phyloP scores from a whole-genome alignment of 192 early-diverging fungal species.

The Gigaspora rosea region DNA sequence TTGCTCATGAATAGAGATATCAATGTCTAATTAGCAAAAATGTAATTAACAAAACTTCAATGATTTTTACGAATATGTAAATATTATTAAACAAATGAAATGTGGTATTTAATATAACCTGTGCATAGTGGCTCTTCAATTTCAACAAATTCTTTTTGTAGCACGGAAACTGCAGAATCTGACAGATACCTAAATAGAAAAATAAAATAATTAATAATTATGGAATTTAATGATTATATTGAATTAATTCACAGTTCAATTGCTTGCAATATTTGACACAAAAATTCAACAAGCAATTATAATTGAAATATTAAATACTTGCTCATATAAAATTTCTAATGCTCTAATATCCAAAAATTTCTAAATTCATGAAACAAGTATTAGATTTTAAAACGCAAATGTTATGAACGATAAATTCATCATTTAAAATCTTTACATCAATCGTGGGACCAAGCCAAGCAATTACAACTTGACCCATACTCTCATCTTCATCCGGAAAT shows the following conservation, averaged over 20 bases:
- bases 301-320: constrained; percentile 18
- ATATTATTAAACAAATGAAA: not conserved
- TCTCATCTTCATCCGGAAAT: constrained; percentile 65
- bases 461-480: constrained; percentile 56
- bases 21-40: constrained; percentile 37
- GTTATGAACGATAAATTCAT: not conserved
- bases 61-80: too few relatives aligned
- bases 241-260: not conserved
- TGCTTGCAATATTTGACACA: not conserved
- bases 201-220: constrained; percentile 8
- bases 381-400: not conserved
- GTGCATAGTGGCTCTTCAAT: constrained; percentile 63
- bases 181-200: constrained; percentile 52
- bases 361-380: constrained; percentile 1
- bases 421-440: constrained; percentile 38
- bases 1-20: constrained; percentile 48
- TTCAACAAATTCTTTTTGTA: constrained; percentile 64
- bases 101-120: constrained; percentile 35
- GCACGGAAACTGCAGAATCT: constrained; percentile 57
- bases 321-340: constrained; percentile 34
- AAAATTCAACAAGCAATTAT: not conserved
- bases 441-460: constrained; percentile 57
- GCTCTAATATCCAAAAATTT: constrained; percentile 36
- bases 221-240: constrained; percentile 5
- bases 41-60: too few relatives aligned